Base-by-base conservation (phyloP, 345 rosid species). In the Hirschfeldia incana region DNA sequence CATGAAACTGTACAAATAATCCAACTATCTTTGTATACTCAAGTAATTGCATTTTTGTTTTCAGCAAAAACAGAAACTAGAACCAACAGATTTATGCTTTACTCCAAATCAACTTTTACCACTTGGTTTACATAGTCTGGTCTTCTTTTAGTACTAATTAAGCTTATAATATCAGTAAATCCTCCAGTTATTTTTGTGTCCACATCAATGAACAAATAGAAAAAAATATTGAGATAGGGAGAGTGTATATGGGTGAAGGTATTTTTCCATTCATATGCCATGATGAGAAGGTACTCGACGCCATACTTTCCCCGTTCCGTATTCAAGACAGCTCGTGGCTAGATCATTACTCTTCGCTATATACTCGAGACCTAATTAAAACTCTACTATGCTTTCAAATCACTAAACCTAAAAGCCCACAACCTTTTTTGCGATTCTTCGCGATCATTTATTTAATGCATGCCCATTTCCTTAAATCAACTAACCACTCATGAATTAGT, bases 221-320 rank as follows among this genome's bases (percentile, higher is more conserved):
- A 6, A 51, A 29, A 53, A 53, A 53, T 5, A 21, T 5, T 28
- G 16, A 55, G 42, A 49, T n/a, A 70, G 5, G 63, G 60, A 53
- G 70, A 69, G 37, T 49, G 70, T 49, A 63, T 70, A 63, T 70
- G 80, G 75, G 21, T 77, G 7, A 64, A 55, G 36, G 72, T 39
- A 78, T 36, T 11, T 71, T 8, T 57, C 67, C 81, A 78, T 78
- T 65, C 67, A 70, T 49, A 69, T 57, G 42, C 70, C 75, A 77
- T 77, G 8, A 69, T 66, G 70, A 65, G 65, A 60, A 3, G 4
- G 74, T 69, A 17, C 62, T 33, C 58, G 17, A 77, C 21, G 65
- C 81, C 76, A 71, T 70, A 55, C 55, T 64, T 26, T 27, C 2
- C 70, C 17, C 36, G 2, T 62, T 62, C 2, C 39, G 65, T 26